Base-by-base conservation (phyloP, 352 stramenopile species). In the Elongisporangium anandrum region DNA sequence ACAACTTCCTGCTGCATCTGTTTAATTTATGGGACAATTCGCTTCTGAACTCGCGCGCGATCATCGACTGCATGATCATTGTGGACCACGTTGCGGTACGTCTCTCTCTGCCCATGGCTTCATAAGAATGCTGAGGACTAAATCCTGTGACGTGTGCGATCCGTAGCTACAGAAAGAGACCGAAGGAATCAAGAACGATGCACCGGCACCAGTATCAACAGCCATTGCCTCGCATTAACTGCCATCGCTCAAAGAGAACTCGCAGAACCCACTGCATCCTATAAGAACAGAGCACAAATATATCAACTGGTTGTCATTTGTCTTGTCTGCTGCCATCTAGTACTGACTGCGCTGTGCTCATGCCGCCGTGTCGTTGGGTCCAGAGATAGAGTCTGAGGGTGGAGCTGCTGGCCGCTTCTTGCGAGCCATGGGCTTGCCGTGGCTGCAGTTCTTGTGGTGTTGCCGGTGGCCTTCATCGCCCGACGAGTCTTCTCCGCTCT, bases 1-100 rank as follows among this genome's bases (percentile, higher is more conserved):
- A 90, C 79, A 93, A 93, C 59, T 94, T 96, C 54, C 69, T 96
- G 61, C 70, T 96, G 54, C 87, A 96, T 72, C 73, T 94, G 67
- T 86, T 94, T 70, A 94, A 96, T 74, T 81, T 96, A 69, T 96
- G 85, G 85, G 87, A 96, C 73, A 94, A 94, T 64, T 94, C 85
- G 61, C 69, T 96, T 52, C 65, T 96, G 47, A 90, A 92, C 64
- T 85, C 82, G 60, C 79, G 81, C 41, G 78, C 85, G 41, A 94
- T 96, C 62, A 89, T 92, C 50, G 85, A 93, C 70, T 94, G 85
- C 69, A 92, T 94, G 78, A 65, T 92, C 59, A 92, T 94, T 63
- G 82, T 94, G 34, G 83, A 94, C 60, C 77, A 89, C 65, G 69
- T 69, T 29, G 58, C 74, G 64, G 77, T 87, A 56, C 58, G 64